Evolutionary conservation across 1,284 basidiomycete species (phyloP).

Genomic region (Exobasidium cylindrosporum): DNA sequence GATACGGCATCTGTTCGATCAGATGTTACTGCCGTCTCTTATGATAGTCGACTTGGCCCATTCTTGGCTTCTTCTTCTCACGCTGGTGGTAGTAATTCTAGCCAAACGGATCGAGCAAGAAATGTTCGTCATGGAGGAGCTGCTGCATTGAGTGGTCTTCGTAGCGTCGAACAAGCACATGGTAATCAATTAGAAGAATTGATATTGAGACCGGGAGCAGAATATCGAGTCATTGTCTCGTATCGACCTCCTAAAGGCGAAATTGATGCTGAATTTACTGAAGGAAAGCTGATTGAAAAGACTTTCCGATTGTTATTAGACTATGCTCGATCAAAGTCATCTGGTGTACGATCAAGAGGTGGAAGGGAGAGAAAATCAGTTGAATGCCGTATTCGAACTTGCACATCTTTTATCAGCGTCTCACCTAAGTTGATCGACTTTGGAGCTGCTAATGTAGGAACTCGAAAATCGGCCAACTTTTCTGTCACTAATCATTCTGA

Average conservation of each 20-base stretch:
- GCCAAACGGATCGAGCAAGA: background rate
- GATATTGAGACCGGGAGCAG: slow-evolving; percentile 59
- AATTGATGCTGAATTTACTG: slow-evolving; percentile 10
- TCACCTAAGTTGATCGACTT: slow-evolving; percentile 58
- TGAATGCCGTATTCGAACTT: slow-evolving; percentile 57
- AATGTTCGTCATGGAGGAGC: background rate
- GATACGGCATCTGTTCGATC: slow-evolving; percentile 16
- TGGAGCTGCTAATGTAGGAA: slow-evolving; percentile 60
- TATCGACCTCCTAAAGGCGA: slow-evolving; percentile 56
- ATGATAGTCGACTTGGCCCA: slow-evolving; percentile 36
- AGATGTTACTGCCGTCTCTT: slow-evolving; percentile 35
- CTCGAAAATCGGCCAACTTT: slow-evolving; percentile 57
- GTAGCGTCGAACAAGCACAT: slow-evolving; percentile 47
- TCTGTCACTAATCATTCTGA: slow-evolving; percentile 58
- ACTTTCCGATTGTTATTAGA: slow-evolving; percentile 59
- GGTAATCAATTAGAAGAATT: slow-evolving; percentile 59
- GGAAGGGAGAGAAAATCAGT: slow-evolving; percentile 55
- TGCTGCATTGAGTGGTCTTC: slow-evolving; percentile 22
- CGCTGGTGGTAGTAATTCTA: slow-evolving; percentile 17
- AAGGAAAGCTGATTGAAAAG: slow-evolving; percentile 55
- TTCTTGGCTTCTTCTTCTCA: slow-evolving; percentile 32
- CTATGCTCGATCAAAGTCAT: slow-evolving; percentile 46
- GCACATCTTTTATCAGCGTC: slow-evolving; percentile 59
- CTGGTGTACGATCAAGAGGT: slow-evolving; percentile 41
- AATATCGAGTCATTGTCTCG: slow-evolving; percentile 59